phyloP scores from a whole-genome alignment of 148 eudicot genomes.

The Spergularia marina region DNA sequence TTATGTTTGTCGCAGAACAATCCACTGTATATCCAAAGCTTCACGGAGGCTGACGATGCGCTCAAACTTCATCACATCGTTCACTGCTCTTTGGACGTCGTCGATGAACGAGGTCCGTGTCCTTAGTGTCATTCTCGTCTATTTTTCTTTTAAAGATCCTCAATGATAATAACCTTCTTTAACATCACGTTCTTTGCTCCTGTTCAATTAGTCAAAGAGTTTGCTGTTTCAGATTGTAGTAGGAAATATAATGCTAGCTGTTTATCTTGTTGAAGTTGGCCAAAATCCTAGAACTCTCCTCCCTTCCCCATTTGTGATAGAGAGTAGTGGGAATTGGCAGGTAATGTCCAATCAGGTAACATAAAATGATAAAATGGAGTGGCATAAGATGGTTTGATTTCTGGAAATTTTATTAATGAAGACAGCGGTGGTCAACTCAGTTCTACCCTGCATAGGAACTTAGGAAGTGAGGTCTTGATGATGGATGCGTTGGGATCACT shows the following conservation, averaged over 20 bases:
- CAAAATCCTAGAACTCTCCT: no score
- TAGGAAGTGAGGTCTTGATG: no score
- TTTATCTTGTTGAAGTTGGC: no score
- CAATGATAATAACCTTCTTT: background rate
- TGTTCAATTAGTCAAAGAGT: background rate
- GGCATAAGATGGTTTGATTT: no score
- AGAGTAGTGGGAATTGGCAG: background rate
- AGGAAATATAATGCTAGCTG: no score
- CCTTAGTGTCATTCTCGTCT: background rate
- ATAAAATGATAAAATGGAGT: background rate
- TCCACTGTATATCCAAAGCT: conserved; percentile 91
- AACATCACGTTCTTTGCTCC: background rate
- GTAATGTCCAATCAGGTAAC: background rate
- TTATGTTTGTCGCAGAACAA: conserved; percentile 56
- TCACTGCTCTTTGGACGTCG: conserved; percentile 93
- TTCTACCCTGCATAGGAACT: no score
- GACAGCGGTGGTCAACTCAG: no score
- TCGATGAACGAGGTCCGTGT: conserved; percentile 84
- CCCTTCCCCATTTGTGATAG: background rate
- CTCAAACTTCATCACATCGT: conserved; percentile 99
- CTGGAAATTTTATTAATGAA: no score
- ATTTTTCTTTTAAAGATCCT: no score
- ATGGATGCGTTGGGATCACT: no score
- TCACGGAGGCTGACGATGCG: conserved; percentile 92
- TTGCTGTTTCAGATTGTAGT: background rate